Conservation (phyloP, 148 eudicot genomes). For the Nepenthes gracilis region DNA sequence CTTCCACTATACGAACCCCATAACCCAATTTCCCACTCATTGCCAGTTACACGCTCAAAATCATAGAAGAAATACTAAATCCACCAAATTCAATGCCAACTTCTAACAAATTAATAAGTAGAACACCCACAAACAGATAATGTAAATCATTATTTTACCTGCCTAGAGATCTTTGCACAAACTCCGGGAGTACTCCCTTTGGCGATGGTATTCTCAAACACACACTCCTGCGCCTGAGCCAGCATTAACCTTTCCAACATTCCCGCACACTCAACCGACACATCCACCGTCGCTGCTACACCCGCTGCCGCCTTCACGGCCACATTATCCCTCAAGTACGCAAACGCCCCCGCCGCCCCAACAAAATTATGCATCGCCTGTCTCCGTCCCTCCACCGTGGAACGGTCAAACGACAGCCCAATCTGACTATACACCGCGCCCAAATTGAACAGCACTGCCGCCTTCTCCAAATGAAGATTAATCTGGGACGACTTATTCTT, state of each 20-base stretch:
- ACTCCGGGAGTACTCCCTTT: conserved; percentile 82
- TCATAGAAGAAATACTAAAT: too few relatives aligned
- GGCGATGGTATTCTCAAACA: conserved; percentile 74
- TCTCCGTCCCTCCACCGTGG: conserved; percentile 60
- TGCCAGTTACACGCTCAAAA: too few relatives aligned
- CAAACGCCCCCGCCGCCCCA: conserved; percentile 76
- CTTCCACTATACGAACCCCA: too few relatives aligned
- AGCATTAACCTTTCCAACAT: conserved; percentile 96
- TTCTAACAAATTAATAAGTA: too few relatives aligned
- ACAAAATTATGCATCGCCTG: conserved; percentile 66
- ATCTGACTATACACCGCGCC: conserved; percentile 86
- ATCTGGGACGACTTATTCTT: conserved; percentile 62
- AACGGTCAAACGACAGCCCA: conserved; percentile 58
- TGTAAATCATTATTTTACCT: conserved; percentile 26
- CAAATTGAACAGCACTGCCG: conserved; percentile 82
- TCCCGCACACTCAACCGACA: conserved; percentile 86
- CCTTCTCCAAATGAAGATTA: conserved; percentile 82
- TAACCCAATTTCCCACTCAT: too few relatives aligned
- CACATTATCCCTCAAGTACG: conserved; percentile 68
- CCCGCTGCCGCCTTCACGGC: conserved; percentile 68
- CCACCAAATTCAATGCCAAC: too few relatives aligned
- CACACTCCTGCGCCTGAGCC: conserved; percentile 97
- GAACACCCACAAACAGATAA: too few relatives aligned
- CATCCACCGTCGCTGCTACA: conserved; percentile 52
- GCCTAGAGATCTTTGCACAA: conserved; percentile 82